Conservation (phyloP, 805 yeast species). For the Diddensiella caesifluorescens region DNA sequence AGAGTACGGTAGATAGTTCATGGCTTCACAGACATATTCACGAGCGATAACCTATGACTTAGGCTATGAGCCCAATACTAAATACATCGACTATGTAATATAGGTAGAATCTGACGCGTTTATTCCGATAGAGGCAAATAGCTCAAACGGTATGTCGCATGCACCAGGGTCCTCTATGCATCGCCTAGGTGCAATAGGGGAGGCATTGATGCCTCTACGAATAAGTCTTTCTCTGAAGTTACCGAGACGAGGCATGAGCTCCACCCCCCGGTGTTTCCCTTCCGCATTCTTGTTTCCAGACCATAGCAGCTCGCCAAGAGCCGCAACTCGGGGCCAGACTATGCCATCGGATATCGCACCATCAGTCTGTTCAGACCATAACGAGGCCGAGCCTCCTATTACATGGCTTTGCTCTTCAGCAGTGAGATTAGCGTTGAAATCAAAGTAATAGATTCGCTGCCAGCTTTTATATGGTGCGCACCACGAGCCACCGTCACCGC, state of each 20-base stretch:
- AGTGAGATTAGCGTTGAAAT: constrained; percentile 33
- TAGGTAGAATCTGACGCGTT: too few species aligned
- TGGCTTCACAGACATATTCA: too few species aligned
- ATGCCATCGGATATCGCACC: constrained; percentile 29
- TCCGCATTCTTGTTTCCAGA: constrained; percentile 34
- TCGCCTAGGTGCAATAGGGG: constrained; percentile 37
- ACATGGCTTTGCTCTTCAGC: constrained; percentile 30
- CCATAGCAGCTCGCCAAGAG: constrained; percentile 40
- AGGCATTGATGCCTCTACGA: constrained; percentile 33
- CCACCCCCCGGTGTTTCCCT: constrained; percentile 31
- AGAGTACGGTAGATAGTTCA: too few species aligned
- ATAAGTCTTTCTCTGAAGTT: constrained; percentile 39
- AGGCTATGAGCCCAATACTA: too few species aligned
- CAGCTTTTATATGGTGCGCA: constrained; percentile 42
- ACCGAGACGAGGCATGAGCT: constrained; percentile 34
- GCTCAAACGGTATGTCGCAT: too few species aligned
- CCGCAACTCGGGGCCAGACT: constrained; percentile 41
- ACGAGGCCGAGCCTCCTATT: constrained; percentile 38
- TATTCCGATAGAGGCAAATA: too few species aligned
- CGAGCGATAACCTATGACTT: too few species aligned
- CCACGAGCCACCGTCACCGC: constrained; percentile 36
- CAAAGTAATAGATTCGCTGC: constrained; percentile 39
- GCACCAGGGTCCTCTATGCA: constrained; percentile 37
- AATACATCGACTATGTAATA: too few species aligned
- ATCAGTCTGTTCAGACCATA: constrained; percentile 40